Percentiles rank a stretch among this genome's conserved stretches.
phyloP scores from a whole-genome alignment of 2,329 filamentous ascomycete species.

The Epichloe typhina region DNA sequence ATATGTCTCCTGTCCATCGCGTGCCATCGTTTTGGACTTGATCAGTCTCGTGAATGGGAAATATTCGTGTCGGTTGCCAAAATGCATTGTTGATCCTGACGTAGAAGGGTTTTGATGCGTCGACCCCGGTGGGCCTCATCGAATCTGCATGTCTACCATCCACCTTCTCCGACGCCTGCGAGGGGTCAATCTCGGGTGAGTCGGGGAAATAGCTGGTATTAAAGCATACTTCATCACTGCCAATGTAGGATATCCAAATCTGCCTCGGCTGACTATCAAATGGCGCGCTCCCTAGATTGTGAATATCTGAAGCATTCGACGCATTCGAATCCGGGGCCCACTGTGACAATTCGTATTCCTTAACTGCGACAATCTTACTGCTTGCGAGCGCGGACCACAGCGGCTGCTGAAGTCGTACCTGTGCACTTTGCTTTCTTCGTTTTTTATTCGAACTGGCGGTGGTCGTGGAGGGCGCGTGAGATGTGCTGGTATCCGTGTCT shows the following conservation, averaged over 20 bases:
- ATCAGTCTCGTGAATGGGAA: slow-evolving; percentile 24
- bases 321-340: slow-evolving; percentile 60
- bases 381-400: slow-evolving; percentile 90
- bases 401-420: slow-evolving; percentile 80
- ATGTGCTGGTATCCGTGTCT: slow-evolving; percentile 32
- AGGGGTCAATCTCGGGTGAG: slow-evolving; percentile 16
- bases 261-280: slow-evolving; percentile 58
- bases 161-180: slow-evolving; percentile 11
- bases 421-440: slow-evolving; percentile 79
- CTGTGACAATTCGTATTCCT: slow-evolving; percentile 76
- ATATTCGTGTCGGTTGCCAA: slow-evolving; percentile 68
- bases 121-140: slow-evolving; percentile 35
- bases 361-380: slow-evolving; percentile 92
- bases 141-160: slow-evolving; percentile 19
- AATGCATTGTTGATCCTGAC: slow-evolving; percentile 66
- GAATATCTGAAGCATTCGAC: slow-evolving; percentile 62
- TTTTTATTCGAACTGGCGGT: slow-evolving; percentile 49
- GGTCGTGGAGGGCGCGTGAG: slow-evolving; percentile 19
- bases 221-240: slow-evolving; percentile 66
- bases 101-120: slow-evolving; percentile 63
- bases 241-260: slow-evolving; percentile 72
- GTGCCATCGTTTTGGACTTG: slow-evolving; percentile 23
- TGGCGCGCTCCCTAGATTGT: slow-evolving; percentile 60
- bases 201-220: slow-evolving; percentile 53
- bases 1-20: slow-evolving; percentile 60